These are phyloP conservation scores for Thecaphora frezii DNA, from an alignment of 1,284 basidiomycete genomes.

Conservation along the genomic window DNA sequence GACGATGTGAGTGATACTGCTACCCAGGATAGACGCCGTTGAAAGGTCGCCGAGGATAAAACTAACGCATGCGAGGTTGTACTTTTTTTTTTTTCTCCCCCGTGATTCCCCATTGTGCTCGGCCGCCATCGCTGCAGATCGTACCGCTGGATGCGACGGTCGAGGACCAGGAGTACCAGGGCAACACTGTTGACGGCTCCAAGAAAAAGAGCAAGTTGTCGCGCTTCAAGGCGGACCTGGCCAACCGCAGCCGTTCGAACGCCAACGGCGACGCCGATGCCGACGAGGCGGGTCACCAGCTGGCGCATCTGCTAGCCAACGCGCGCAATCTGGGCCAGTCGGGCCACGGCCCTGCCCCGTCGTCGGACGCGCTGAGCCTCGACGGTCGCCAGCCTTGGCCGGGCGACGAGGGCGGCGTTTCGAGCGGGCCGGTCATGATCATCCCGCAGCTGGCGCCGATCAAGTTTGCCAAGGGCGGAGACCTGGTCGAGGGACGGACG, in stretches of 20 bases:
- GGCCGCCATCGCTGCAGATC: conserved; percentile 1
- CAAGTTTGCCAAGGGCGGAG: conserved; percentile 33
- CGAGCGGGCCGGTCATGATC: conserved; percentile 35
- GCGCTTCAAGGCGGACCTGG: conserved; percentile 38
- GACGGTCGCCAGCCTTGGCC: conserved; percentile 5
- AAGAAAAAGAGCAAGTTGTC: conserved; percentile 22
- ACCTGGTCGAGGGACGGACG: conserved; percentile 17
- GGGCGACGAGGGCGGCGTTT: neutral
- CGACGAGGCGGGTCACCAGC: conserved; percentile 4
- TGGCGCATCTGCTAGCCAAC: conserved; percentile 25
- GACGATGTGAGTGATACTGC: neutral
- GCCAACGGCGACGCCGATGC: neutral
- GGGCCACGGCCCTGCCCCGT: neutral
- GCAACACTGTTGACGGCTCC: conserved; percentile 13
- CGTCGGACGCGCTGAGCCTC: conserved; percentile 14
- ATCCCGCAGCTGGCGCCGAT: conserved; percentile 39
- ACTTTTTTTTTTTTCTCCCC: too few species aligned
- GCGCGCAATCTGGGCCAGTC: conserved; percentile 28
- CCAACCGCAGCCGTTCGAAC: conserved; percentile 3
- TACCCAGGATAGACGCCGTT: too few species aligned
- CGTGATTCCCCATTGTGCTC: neutral
- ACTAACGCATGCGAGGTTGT: too few species aligned
- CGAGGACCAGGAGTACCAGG: conserved; percentile 26
- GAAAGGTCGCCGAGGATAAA: too few species aligned
- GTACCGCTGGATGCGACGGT: conserved; percentile 38